Conservation (phyloP, 169 alveolate genomes). For the Plasmodium fragile region DNA sequence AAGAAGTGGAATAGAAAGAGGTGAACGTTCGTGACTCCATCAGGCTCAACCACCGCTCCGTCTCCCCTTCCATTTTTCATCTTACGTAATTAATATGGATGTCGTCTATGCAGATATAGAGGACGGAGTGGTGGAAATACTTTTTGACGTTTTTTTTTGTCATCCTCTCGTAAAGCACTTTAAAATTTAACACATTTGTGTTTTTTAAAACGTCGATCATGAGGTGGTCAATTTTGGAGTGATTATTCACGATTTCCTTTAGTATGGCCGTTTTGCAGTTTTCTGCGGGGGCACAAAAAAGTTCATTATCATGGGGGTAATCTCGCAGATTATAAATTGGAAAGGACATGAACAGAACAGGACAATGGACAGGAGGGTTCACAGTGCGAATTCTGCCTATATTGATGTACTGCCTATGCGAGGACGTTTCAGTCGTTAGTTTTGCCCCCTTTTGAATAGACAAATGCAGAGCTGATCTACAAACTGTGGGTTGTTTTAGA, state of each 20-base stretch:
- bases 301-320: background rate
- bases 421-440: background rate
- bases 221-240: conserved; percentile 40
- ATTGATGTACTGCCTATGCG: background rate
- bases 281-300: conserved; percentile 25
- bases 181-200: conserved; percentile 49
- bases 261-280: conserved; percentile 59
- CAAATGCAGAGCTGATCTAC: background rate
- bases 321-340: background rate
- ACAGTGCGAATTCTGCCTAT: background rate
- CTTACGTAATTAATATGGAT: conserved; percentile 63
- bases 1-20: background rate
- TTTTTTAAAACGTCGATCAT: conserved; percentile 23
- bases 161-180: conserved; percentile 40
- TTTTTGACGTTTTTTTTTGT: conserved; percentile 56
- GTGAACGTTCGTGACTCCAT: background rate
- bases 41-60: background rate
- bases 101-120: conserved; percentile 69
- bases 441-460: background rate
- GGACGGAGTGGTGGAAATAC: conserved; percentile 38
- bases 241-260: conserved; percentile 30
- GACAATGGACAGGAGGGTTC: background rate
- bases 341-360: background rate
- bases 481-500: background rate
- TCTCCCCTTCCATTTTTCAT: background rate